Evolutionary conservation across 495 filamentous ascomycete genomes (phyloP).

Genomic region (Trichoderma reesei): DNA sequence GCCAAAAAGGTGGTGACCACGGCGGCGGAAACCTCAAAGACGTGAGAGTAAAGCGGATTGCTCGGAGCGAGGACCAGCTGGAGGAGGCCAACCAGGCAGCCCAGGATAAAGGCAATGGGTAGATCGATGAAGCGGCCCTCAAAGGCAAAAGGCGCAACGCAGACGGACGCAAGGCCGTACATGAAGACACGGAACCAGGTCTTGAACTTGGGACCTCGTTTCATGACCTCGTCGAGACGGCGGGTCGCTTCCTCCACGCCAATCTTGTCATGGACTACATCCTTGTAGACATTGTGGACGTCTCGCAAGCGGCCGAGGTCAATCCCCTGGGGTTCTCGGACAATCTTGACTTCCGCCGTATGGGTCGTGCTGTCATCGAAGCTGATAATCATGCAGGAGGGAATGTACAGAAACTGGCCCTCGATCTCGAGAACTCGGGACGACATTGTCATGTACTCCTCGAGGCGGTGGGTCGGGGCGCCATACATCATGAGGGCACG

Average conservation of each 20-base stretch:
- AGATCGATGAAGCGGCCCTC: constrained; percentile 78
- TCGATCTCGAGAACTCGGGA: constrained; percentile 83
- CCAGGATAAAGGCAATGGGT: constrained; percentile 77
- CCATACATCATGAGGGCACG: constrained; percentile 79
- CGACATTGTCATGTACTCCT: constrained; percentile 83
- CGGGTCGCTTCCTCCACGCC: constrained; percentile 74
- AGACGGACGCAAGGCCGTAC: constrained; percentile 76
- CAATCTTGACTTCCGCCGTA: constrained; percentile 86
- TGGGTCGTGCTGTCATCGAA: constrained; percentile 87
- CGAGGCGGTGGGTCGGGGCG: constrained; percentile 66
- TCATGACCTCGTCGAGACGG: constrained; percentile 56
- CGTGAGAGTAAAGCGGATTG: constrained; percentile 74
- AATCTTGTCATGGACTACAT: constrained; percentile 81
- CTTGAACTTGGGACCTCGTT: constrained; percentile 51
- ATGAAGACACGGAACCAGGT: constrained; percentile 65
- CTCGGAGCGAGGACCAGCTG: constrained; percentile 72
- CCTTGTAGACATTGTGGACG: constrained; percentile 84
- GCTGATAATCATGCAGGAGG: constrained; percentile 90
- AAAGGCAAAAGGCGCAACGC: constrained; percentile 83
- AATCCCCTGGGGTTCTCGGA: constrained; percentile 64
- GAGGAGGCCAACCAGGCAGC: constrained; percentile 69
- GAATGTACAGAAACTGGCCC: constrained; percentile 84
- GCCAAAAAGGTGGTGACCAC: constrained; percentile 85
- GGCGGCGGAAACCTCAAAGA: constrained; percentile 84
- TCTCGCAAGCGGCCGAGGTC: constrained; percentile 79